Evolutionary conservation across 768 basidiomycete genomes (phyloP).

Genomic region (Mycena leptocephala): DNA sequence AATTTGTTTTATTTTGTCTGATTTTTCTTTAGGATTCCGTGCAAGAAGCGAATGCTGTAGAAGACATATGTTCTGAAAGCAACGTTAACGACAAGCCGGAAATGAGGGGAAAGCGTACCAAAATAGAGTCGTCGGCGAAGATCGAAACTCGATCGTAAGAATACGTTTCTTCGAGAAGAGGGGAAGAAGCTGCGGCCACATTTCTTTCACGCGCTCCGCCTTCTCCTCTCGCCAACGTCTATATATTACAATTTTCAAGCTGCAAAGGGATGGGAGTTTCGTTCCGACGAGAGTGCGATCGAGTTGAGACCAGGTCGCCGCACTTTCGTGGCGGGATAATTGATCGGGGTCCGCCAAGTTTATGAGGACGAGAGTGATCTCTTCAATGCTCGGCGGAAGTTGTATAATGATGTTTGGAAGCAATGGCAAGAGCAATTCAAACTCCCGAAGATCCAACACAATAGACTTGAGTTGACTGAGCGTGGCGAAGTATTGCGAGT

Average conservation of each 20-base stretch:
- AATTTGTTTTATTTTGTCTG: no score
- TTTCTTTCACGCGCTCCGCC: neutral
- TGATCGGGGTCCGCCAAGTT: neutral
- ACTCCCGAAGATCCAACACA: neutral
- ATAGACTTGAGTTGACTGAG: neutral
- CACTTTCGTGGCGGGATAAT: neutral
- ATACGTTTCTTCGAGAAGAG: neutral
- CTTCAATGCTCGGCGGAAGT: neutral
- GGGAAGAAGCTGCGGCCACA: neutral
- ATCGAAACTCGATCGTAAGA: no score
- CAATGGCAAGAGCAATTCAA: neutral
- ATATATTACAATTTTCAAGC: neutral
- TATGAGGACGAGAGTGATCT: neutral
- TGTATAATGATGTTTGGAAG: neutral
- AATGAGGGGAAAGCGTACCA: no score
- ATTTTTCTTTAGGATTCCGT: no score
- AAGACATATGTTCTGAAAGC: no score
- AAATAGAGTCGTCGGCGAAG: no score
- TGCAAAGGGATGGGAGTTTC: neutral
- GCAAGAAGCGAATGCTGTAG: no score
- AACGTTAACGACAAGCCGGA: no score
- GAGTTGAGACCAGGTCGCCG: neutral
- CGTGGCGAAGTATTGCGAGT: neutral
- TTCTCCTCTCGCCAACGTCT: neutral
- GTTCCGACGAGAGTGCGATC: neutral